Base-by-base conservation (phyloP, 495 filamentous ascomycete genomes). In the Aspergillus mulundensis region DNA sequence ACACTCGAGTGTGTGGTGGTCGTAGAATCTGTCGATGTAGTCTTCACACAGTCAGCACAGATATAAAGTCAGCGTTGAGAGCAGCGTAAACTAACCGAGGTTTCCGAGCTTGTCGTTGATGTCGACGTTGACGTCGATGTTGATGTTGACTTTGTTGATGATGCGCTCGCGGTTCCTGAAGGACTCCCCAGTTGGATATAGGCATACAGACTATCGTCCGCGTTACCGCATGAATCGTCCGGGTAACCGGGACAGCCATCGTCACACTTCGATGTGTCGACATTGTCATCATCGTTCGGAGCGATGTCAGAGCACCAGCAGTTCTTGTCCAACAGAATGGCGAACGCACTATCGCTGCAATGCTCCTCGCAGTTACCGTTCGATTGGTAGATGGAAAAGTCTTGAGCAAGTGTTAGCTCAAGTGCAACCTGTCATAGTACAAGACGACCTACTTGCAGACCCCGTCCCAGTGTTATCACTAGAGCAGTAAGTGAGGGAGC, bases 231-330 rank as follows among this genome's bases (percentile, higher is more conserved):
- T 20, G 71, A 66, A 50, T 92, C 87, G 16, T 30, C 46, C 5
- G 79, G 81, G 63, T 83, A 92, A 18, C 88, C 88, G 23, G 88
- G 87, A 61, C 88, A 92, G 5, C 53, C 44, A 7, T 71, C 61
- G 55, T 73, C 73, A 68, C 88, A 92, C 15, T 81, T 67, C 18
- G 67, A 61, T 0, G 49, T 50, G 39, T 60, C 53, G 36, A 68
- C 20, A 63, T 68, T 61, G 57, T 68, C 67, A 21, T 74, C 72
- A 16, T 73, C 61, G 14, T 71, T 74, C 0, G 88, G 89, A 12
- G 73, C 75, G 58, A 85, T 85, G 60, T 92, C 82, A 2, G 86
- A 86, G 67, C 88, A 92, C 88, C 88, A 92, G 70, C 88, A 92
- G 30, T 70, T 67, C 19, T 82, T 71, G 18, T 72, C 77, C 61